phyloP scores from a whole-genome alignment of 345 rosid species.

The Eucalyptus regnans region DNA sequence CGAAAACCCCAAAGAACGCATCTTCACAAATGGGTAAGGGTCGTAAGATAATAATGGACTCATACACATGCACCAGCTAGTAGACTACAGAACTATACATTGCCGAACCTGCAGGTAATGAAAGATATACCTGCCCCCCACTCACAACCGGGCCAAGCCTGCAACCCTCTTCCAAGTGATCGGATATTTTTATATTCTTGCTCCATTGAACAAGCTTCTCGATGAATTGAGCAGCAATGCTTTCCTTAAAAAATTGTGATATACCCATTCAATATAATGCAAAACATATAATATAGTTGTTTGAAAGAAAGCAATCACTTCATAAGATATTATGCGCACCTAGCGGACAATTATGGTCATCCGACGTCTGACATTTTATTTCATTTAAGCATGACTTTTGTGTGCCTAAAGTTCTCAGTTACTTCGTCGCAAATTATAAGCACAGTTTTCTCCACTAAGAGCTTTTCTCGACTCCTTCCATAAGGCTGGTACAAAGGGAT shows the following conservation, averaged over 20 bases:
- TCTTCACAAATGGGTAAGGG: not conserved
- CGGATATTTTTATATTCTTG: conserved; percentile 76
- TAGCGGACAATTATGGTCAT: not conserved
- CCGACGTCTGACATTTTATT: not conserved
- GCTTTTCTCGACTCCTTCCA: too few species aligned
- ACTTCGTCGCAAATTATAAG: not conserved
- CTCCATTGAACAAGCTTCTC: conserved; percentile 71
- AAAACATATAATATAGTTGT: too few species aligned
- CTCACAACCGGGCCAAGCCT: conserved; percentile 93
- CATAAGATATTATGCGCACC: not conserved
- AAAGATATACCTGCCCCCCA: conserved; percentile 51
- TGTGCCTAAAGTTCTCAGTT: not conserved
- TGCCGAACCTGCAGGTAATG: not conserved
- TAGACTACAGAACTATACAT: not conserved
- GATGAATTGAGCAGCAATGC: conserved; percentile 57
- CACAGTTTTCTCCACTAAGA: too few species aligned
- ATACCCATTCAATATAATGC: not conserved
- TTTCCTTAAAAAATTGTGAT: conserved; percentile 28
- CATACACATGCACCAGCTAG: not conserved
- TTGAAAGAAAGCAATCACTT: not conserved
- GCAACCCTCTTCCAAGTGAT: conserved; percentile 89
- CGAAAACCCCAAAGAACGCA: not conserved
- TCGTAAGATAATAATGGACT: not conserved
- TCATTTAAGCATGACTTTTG: not conserved
- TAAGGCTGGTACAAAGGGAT: too few species aligned